Percentiles rank a stretch among this genome's conserved stretches.
Conservation (phyloP, 805 yeast species). For the Kregervanrija delftensis region DNA sequence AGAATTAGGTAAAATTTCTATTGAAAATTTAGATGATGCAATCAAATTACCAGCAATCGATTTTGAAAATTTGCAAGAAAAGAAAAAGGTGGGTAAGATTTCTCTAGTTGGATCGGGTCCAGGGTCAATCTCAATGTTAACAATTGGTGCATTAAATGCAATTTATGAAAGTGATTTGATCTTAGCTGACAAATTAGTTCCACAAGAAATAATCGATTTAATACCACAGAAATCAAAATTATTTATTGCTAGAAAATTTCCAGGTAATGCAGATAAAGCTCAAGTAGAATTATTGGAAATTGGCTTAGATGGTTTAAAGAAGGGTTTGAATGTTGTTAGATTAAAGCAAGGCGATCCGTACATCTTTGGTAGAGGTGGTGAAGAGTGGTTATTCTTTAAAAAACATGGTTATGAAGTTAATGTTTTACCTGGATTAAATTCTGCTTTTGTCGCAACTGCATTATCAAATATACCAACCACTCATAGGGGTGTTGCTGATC, state of each 20-base stretch:
- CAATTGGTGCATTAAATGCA: conserved; percentile 77
- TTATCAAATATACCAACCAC: conserved; percentile 83
- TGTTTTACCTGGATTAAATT: conserved; percentile 84
- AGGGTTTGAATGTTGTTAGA: conserved; percentile 77
- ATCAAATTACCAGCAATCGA: conserved; percentile 2
- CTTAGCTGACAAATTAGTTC: conserved; percentile 88
- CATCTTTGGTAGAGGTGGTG: conserved; percentile 95
- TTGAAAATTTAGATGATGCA: conserved; percentile 45
- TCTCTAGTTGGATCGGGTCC: conserved; percentile 95
- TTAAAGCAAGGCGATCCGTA: conserved; percentile 97
- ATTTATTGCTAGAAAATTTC: conserved; percentile 88
- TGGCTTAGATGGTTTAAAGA: conserved; percentile 57
- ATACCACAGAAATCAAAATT: conserved; percentile 72
- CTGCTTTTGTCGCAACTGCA: conserved; percentile 85
- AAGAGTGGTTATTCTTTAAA: conserved; percentile 68
- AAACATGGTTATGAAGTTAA: conserved; percentile 61
- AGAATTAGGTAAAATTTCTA: conserved; percentile 50
- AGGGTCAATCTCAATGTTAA: conserved; percentile 74
- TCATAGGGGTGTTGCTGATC: conserved; percentile 87
- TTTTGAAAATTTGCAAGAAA: not conserved
- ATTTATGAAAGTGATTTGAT: conserved; percentile 78
- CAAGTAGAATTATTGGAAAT: conserved; percentile 74
- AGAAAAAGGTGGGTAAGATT: conserved; percentile 43
- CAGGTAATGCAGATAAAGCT: conserved; percentile 93
- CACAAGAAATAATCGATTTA: conserved; percentile 74